Percentiles rank a stretch among this genome's conserved stretches.
These are phyloP conservation scores for Aureobasidium sp. DNA, from an alignment of 2,329 filamentous ascomycete genomes.

Conservation along the genomic window DNA sequence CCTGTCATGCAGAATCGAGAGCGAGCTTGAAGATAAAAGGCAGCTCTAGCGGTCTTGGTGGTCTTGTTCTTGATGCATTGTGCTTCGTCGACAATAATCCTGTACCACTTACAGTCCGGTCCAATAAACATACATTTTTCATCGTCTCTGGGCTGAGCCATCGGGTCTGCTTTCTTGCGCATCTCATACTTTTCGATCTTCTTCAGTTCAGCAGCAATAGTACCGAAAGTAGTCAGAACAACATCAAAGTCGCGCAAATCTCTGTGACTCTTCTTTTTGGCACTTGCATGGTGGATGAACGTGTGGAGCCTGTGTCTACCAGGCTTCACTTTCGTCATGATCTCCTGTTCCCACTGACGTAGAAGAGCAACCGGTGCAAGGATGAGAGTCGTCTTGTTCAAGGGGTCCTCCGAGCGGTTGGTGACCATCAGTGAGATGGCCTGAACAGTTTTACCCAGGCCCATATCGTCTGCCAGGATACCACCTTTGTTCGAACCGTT, in stretches of 20 bases:
- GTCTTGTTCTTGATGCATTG: conserved; percentile 71
- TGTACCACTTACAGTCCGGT: conserved; percentile 52
- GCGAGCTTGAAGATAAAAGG: conserved; percentile 48
- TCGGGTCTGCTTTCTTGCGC: conserved; percentile 39
- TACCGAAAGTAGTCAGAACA: conserved; percentile 72
- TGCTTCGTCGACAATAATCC: conserved; percentile 67
- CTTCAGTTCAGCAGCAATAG: conserved; percentile 59
- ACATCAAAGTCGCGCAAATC: conserved; percentile 61
- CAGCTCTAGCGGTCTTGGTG: conserved; percentile 54
- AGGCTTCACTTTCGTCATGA: conserved; percentile 57
- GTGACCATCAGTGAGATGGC: conserved; percentile 68
- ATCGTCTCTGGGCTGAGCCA: conserved; percentile 26
- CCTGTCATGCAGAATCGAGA: conserved; percentile 70
- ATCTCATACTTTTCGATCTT: conserved; percentile 46
- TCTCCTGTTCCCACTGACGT: conserved; percentile 78
- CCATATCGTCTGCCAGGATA: conserved; percentile 76
- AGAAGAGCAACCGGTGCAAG: conserved; percentile 72
- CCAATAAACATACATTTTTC: conserved; percentile 38
- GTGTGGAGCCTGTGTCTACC: conserved; percentile 51
- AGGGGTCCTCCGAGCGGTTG: conserved; percentile 51
- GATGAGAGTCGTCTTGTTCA: conserved; percentile 68
- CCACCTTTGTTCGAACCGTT: conserved; percentile 63
- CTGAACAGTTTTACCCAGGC: conserved; percentile 76
- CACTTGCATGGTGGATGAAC: conserved; percentile 57
- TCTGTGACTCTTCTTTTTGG: conserved; percentile 51